Percentiles rank a stretch among this genome's conserved stretches.
Evolutionary conservation across 257 asterid genomes (phyloP).

Genomic region (Dorcoceras hygrometricum): DNA sequence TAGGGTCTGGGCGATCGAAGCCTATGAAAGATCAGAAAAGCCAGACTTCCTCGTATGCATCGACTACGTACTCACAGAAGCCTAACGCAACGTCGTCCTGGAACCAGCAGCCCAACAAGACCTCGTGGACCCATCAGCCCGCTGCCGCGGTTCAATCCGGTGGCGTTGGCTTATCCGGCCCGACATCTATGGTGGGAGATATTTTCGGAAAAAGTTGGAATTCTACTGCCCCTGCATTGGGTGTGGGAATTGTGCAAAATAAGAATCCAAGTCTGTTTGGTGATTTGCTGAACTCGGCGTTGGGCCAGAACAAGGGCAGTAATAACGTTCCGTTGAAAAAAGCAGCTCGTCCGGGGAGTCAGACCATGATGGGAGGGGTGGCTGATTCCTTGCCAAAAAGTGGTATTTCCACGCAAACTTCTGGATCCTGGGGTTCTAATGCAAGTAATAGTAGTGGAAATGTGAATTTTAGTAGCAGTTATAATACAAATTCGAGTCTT

Average conservation of each 20-base stretch:
- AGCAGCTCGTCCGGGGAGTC: slow-evolving; percentile 39
- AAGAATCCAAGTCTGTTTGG: slow-evolving; percentile 85
- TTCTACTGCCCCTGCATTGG: slow-evolving; percentile 42
- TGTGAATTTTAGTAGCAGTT: slow-evolving; percentile 33
- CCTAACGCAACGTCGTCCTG: slow-evolving; percentile 54
- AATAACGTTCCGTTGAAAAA: slow-evolving; percentile 64
- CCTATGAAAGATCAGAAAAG: slow-evolving; percentile 68
- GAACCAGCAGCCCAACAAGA: slow-evolving; percentile 42
- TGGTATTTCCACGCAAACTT: slow-evolving; percentile 31
- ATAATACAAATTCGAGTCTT: slow-evolving; percentile 23
- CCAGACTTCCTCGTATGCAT: slow-evolving; percentile 44
- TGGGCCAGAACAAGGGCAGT: slow-evolving; percentile 58
- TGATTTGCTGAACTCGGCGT: slow-evolving; percentile 72
- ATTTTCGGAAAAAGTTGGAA: slow-evolving; percentile 87
- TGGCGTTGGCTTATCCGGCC: slow-evolving; percentile 44
- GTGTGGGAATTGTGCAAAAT: slow-evolving; percentile 51
- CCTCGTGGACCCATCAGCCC: slow-evolving; percentile 88
- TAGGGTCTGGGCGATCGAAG: slow-evolving; percentile 51
- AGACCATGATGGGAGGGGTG: slow-evolving; percentile 55
- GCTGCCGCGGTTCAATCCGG: slow-evolving; percentile 41
- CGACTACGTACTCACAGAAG: slow-evolving; percentile 34
- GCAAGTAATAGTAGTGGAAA: slow-evolving; percentile 37
- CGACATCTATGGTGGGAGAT: slow-evolving; percentile 89
- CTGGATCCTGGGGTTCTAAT: slow-evolving; percentile 43
- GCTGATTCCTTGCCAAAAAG: slow-evolving; percentile 70